These are phyloP conservation scores for Odonthalia washingtoniensis DNA, from an alignment of 31 red algal species.

Conservation along the genomic window DNA sequence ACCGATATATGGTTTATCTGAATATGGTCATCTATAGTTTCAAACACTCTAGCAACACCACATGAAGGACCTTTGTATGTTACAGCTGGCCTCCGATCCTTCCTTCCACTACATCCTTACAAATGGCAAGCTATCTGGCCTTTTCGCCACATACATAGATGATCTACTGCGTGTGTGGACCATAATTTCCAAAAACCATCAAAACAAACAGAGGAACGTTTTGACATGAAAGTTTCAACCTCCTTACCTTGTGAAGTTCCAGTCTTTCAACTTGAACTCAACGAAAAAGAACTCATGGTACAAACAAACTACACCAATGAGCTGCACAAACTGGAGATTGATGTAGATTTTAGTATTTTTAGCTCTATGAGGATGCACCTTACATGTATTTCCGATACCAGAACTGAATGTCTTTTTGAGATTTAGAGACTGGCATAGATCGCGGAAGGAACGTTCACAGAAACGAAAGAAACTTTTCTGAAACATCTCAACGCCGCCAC, in stretches of 20 bases:
- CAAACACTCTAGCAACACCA: neutral
- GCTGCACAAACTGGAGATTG: neutral
- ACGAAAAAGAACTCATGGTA: neutral
- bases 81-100: neutral
- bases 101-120: neutral
- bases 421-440: too few relatives aligned
- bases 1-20: conserved; percentile 33
- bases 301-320: neutral
- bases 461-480: too few relatives aligned
- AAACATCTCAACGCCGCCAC: too few relatives aligned
- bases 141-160: too few relatives aligned
- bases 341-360: neutral
- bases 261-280: neutral
- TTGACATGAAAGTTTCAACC: neutral
- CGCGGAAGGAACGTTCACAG: too few relatives aligned
- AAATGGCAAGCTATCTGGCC: neutral
- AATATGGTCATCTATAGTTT: neutral
- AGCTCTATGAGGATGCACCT: neutral
- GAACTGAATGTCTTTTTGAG: neutral
- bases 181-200: neutral
- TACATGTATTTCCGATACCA: too few relatives aligned
- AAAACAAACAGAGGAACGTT: neutral
- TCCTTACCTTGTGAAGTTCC: neutral
- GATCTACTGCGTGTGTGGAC: neutral
- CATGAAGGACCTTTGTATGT: neutral